Evolutionary conservation across 331 rosid species (phyloP).

Genomic region (Telfairia occidentalis): DNA sequence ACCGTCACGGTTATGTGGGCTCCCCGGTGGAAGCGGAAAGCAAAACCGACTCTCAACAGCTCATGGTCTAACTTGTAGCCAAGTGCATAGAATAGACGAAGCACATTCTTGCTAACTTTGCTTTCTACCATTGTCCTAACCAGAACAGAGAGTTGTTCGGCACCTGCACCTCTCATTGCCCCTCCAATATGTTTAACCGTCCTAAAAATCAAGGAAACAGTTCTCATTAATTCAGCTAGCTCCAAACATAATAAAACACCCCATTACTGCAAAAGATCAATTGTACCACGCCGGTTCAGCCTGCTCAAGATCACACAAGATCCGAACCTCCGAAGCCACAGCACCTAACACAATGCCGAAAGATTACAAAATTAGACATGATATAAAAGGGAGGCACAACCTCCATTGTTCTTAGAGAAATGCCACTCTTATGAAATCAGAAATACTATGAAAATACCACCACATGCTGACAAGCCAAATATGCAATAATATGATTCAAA

Average conservation of each 20-base stretch:
- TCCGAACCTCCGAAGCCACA: slow-evolving; percentile 74
- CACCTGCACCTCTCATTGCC: slow-evolving; percentile 94
- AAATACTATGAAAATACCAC: not conserved
- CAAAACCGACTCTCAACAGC: slow-evolving; percentile 70
- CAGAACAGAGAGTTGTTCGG: slow-evolving; percentile 81
- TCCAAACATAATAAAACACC: not conserved
- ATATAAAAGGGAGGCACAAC: not conserved
- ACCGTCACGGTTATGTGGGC: slow-evolving; percentile 66
- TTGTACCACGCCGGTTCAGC: slow-evolving; percentile 73
- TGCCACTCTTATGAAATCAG: not conserved
- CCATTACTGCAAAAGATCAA: not conserved
- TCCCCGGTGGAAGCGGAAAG: slow-evolving; percentile 62
- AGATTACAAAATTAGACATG: not conserved
- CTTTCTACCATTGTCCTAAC: slow-evolving; percentile 82
- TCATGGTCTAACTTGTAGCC: slow-evolving; percentile 95
- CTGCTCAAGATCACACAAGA: slow-evolving; percentile 76
- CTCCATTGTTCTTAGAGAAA: not conserved
- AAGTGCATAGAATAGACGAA: slow-evolving; percentile 63
- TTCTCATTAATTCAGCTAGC: not conserved
- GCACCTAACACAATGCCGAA: slow-evolving; percentile 29
- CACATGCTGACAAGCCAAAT: not conserved
- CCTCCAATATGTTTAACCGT: slow-evolving; percentile 80
- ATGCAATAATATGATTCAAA: not conserved
- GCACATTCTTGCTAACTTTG: slow-evolving; percentile 79
- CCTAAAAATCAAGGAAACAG: slow-evolving; percentile 29